A percentile compares a stretch with the other conserved stretches of the same genome.
Evolutionary conservation across 768 basidiomycete species (phyloP).

Genomic region (Chalciporus chontae): DNA sequence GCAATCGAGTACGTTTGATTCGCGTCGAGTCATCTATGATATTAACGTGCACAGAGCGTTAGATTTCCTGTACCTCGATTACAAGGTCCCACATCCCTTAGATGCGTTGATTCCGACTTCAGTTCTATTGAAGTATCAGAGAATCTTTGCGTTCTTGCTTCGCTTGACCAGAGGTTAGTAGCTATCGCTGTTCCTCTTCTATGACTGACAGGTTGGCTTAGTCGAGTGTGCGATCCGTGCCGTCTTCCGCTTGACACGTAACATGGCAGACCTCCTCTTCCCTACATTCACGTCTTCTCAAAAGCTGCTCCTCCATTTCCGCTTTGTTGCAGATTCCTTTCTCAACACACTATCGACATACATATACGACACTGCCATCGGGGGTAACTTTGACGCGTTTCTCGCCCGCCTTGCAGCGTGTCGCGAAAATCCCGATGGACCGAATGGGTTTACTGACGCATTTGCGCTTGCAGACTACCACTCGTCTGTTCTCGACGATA

Average conservation of each 20-base stretch:
- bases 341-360: slow-evolving; percentile 65
- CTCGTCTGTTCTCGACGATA: slow-evolving; percentile 65
- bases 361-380: slow-evolving; percentile 78
- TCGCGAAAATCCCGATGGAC: slow-evolving; percentile 18
- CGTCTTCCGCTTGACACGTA: slow-evolving; percentile 60
- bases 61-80: slow-evolving; percentile 88
- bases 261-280: slow-evolving; percentile 46
- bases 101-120: slow-evolving; percentile 67
- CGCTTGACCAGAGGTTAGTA: slow-evolving; percentile 71
- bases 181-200: not conserved
- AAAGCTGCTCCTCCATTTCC: slow-evolving; percentile 59
- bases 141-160: slow-evolving; percentile 76
- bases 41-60: slow-evolving; percentile 55
- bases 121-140: slow-evolving; percentile 81
- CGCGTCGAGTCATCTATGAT: not conserved
- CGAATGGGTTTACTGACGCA: slow-evolving; percentile 55
- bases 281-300: slow-evolving; percentile 52
- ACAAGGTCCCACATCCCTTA: slow-evolving; percentile 80
- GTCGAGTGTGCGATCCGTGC: slow-evolving; percentile 68
- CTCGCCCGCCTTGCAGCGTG: slow-evolving; percentile 37
- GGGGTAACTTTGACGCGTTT: slow-evolving; percentile 73
- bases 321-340: slow-evolving; percentile 73
- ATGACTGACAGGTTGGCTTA: slow-evolving; percentile 22
- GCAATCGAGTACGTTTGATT: slow-evolving; percentile 20
- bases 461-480: slow-evolving; percentile 69